phyloP scores from a whole-genome alignment of 306 rosid species.

The Medicago ruthenica region DNA sequence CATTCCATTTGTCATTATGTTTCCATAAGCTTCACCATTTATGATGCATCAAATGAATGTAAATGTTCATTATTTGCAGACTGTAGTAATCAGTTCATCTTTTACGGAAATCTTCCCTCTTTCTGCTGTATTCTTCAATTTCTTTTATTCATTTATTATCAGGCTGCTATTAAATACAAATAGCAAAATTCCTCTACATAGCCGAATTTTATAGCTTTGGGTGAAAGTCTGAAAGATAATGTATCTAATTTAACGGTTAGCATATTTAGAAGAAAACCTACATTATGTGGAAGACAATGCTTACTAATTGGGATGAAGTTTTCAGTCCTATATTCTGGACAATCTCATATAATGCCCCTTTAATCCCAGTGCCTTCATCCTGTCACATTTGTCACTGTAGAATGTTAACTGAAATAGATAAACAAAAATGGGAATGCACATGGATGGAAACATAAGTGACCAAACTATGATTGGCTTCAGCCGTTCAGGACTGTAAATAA shows the following conservation, averaged over 20 bases:
- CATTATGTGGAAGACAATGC: slow-evolving; percentile 7
- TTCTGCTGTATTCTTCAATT: slow-evolving; percentile 10
- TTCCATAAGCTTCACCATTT: slow-evolving; percentile 9
- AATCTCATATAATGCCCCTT: not conserved
- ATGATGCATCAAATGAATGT: slow-evolving; percentile 23
- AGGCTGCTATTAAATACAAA: slow-evolving; percentile 6
- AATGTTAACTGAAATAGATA: slow-evolving; percentile 13
- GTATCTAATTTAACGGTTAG: slow-evolving; percentile 15
- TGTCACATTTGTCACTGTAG: slow-evolving; percentile 18
- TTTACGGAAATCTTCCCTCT: slow-evolving; percentile 23
- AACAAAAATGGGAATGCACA: slow-evolving; percentile 3
- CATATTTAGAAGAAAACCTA: slow-evolving; percentile 17
- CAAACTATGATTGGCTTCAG: slow-evolving; percentile 7
- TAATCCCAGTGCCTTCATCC: not conserved
- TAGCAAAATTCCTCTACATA: slow-evolving; percentile 2
- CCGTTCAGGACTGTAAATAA: slow-evolving; percentile 11
- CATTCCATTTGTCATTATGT: slow-evolving; percentile 25
- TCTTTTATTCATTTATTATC: not conserved
- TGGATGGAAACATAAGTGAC: slow-evolving; percentile 19
- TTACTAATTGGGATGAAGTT: slow-evolving; percentile 13
- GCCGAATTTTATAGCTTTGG: slow-evolving; percentile 11
- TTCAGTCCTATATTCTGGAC: slow-evolving; percentile 1
- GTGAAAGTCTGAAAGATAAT: slow-evolving; percentile 14
- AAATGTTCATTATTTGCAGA: slow-evolving; percentile 17
- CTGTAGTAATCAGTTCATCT: slow-evolving; percentile 2